Conservation (phyloP, 345 rosid species). For the Eucalyptus cladocalyx region DNA sequence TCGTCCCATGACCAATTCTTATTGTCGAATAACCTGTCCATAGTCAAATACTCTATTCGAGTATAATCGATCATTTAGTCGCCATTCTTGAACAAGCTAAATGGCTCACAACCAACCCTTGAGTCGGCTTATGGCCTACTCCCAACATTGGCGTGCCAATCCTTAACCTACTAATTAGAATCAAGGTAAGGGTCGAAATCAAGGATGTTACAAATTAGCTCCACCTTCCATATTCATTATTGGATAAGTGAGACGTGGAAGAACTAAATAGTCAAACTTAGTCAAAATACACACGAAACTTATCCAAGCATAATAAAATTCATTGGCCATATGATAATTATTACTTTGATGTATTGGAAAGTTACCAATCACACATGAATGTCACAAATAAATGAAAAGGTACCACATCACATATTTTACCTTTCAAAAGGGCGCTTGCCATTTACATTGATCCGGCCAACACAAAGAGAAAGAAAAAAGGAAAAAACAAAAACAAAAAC, state of each 20-base stretch:
- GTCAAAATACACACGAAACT: not conserved
- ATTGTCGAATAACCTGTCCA: too few species aligned
- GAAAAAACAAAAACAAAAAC: too few species aligned
- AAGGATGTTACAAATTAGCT: too few species aligned
- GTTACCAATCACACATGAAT: not conserved
- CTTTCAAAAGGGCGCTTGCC: not conserved
- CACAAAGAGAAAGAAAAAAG: not conserved
- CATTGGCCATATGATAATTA: not conserved
- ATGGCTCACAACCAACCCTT: too few species aligned
- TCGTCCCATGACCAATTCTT: too few species aligned
- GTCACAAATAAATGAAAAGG: not conserved
- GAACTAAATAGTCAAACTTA: not conserved
- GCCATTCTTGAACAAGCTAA: fast-evolving
- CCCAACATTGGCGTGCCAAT: too few species aligned
- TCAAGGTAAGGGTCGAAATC: too few species aligned
- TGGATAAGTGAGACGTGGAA: not conserved
- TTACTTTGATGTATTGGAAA: not conserved
- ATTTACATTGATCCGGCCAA: not conserved
- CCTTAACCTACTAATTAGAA: too few species aligned
- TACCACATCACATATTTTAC: not conserved
- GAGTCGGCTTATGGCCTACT: fast-evolving
- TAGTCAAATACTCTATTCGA: too few species aligned
- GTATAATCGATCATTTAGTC: too few species aligned
- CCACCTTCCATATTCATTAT: not conserved
- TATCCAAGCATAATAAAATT: not conserved